Evolutionary conservation across 257 asterid genomes (phyloP).

Genomic region (Verbascum thapsus): DNA sequence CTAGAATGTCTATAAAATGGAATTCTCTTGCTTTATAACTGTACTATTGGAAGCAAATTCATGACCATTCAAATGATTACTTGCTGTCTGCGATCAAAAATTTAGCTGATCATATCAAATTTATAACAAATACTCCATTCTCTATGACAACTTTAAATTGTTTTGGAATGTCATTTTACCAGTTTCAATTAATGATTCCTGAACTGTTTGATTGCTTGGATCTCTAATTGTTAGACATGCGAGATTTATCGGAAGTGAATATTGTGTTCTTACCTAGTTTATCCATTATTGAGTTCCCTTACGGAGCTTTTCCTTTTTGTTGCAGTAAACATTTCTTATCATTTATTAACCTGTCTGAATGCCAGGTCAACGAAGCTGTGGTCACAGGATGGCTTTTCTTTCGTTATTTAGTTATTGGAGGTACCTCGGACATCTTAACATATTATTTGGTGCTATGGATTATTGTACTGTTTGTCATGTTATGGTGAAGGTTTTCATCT

Average conservation of each 20-base stretch:
- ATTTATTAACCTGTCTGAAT: conserved; percentile 28
- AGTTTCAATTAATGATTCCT: conserved; percentile 14
- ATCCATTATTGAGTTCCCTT: not conserved
- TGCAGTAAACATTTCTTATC: conserved; percentile 6
- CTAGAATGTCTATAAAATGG: not conserved
- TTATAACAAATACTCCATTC: not conserved
- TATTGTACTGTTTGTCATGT: conserved; percentile 19
- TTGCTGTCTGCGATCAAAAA: not conserved
- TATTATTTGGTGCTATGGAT: conserved; percentile 14
- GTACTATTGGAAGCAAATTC: not conserved
- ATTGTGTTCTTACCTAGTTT: not conserved
- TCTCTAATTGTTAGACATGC: not conserved
- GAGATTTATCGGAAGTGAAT: not conserved
- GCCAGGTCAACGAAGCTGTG: conserved; percentile 93
- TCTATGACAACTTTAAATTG: not conserved
- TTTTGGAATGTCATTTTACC: not conserved
- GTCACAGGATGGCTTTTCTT: conserved; percentile 97
- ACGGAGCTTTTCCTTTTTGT: too few relatives aligned
- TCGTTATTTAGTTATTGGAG: conserved; percentile 97
- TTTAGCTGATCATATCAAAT: not conserved
- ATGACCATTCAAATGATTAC: not conserved
- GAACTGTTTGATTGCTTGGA: not conserved
- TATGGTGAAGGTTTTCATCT: conserved; percentile 21
- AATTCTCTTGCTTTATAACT: not conserved
- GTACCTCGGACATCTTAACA: conserved; percentile 40